Percentiles rank a stretch among this genome's conserved stretches.
Evolutionary conservation across 331 rosid species (phyloP).

Genomic region (Dryas integrifolia): DNA sequence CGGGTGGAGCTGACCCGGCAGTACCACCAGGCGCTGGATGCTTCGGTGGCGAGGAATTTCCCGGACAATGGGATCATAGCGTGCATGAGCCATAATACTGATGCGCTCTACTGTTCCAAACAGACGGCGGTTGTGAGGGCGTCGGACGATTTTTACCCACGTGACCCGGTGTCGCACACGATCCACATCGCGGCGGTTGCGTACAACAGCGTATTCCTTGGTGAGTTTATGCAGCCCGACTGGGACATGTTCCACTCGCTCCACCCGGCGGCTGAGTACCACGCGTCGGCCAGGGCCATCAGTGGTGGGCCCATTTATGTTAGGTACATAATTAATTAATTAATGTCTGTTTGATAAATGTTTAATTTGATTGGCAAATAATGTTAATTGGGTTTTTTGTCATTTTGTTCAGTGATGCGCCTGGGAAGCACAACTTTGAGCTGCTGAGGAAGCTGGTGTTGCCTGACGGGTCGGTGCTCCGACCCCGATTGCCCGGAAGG

Average conservation of each 20-base stretch:
- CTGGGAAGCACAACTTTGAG: slow-evolving; percentile 76
- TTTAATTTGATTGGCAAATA: neutral
- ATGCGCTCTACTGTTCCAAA: slow-evolving; percentile 77
- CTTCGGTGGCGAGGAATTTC: slow-evolving; percentile 74
- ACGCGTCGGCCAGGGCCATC: slow-evolving; percentile 83
- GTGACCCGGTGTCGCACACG: slow-evolving; percentile 76
- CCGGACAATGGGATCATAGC: slow-evolving; percentile 78
- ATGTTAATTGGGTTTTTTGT: neutral
- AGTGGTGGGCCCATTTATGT: slow-evolving; percentile 94
- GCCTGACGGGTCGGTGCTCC: slow-evolving; percentile 78
- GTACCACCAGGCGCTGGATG: slow-evolving; percentile 81
- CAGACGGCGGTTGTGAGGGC: slow-evolving; percentile 83
- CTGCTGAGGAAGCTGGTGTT: slow-evolving; percentile 63
- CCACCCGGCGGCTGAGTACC: slow-evolving; percentile 85
- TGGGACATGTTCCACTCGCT: slow-evolving; percentile 98
- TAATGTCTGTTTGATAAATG: neutral
- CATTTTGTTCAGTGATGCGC: slow-evolving; percentile 58
- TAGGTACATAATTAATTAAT: slow-evolving; percentile 26
- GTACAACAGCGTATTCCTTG: slow-evolving; percentile 76
- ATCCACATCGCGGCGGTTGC: slow-evolving; percentile 86
- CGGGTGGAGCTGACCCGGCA: slow-evolving; percentile 73
- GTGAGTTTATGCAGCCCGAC: slow-evolving; percentile 89
- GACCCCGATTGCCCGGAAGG: slow-evolving; percentile 73
- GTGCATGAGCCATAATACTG: slow-evolving; percentile 94
- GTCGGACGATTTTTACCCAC: slow-evolving; percentile 86